Percentiles rank a stretch among this genome's conserved stretches.
phyloP scores from a whole-genome alignment of 306 rosid species.

The peach (Prunus persica) region Prunus_persica_NCBIv2 NC_034009.1:28963001-28963500 shows the following conservation, averaged over 20 bases:
- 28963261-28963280: conserved; percentile 16
- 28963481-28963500: conserved; percentile 29
- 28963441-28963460: conserved; percentile 29
- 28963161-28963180: neutral
- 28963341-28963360: conserved; percentile 36
- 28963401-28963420: conserved; percentile 24
- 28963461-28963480: conserved; percentile 27
- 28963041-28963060: conserved; percentile 31
- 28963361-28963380: conserved; percentile 28
- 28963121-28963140: conserved; percentile 10
- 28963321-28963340: conserved; percentile 11
- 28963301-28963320: conserved; percentile 14
- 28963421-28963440: conserved; percentile 29
- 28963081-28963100: conserved; percentile 9
- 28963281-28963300: conserved; percentile 18
- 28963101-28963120: conserved; percentile 22
- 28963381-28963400: conserved; percentile 9
- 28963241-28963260: conserved; percentile 26
- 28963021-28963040: conserved; percentile 36
- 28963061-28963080: conserved; percentile 17
- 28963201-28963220: conserved; percentile 14
- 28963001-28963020: conserved; percentile 33
- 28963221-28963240: conserved; percentile 14
- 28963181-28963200: neutral
- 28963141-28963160: neutral